These are phyloP conservation scores for Babjeviella inositovora DNA, from an alignment of 805 yeast genomes.

Conservation along the genomic window DNA sequence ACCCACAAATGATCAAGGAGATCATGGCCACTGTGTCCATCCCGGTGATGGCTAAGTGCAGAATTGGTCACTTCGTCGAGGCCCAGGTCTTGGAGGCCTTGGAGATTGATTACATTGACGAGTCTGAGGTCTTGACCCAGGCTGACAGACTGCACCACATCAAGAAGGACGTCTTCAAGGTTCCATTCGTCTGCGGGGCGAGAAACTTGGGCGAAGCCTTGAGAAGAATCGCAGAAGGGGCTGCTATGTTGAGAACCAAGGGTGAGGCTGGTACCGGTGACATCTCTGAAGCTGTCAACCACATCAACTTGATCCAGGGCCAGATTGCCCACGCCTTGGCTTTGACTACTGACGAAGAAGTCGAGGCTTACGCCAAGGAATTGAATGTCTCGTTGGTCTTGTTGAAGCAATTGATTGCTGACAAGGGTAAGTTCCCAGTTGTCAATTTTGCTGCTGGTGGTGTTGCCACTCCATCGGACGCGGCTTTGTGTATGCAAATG, in stretches of 20 bases:
- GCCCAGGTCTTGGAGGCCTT: conserved; percentile 63
- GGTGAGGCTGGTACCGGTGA: conserved; percentile 90
- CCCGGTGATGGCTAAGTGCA: conserved; percentile 76
- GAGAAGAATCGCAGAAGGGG: conserved; percentile 68
- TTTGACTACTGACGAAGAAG: conserved; percentile 22
- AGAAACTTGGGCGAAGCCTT: conserved; percentile 71
- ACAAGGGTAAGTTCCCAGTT: conserved; percentile 54
- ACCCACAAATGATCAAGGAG: conserved; percentile 61
- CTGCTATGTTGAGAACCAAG: conserved; percentile 76
- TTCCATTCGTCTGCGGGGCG: conserved; percentile 79
- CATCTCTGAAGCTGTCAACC: conserved; percentile 68
- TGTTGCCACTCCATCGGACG: conserved; percentile 79
- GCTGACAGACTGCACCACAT: conserved; percentile 62
- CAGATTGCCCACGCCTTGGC: conserved; percentile 32
- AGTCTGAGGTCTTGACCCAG: conserved; percentile 72
- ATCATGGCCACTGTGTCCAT: conserved; percentile 51
- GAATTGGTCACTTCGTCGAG: conserved; percentile 75
- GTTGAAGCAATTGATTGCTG: conserved; percentile 28
- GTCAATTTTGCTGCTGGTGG: conserved; percentile 87
- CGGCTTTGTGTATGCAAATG: conserved; percentile 68
- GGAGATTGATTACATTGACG: conserved; percentile 69
- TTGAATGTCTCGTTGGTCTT: conserved; percentile 44
- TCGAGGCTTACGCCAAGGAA: conserved; percentile 34
- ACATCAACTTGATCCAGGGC: conserved; percentile 41
- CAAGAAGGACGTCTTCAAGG: conserved; percentile 37